phyloP scores from a whole-genome alignment of 2,329 filamentous ascomycete genomes.

The Cladosporium sp. region DNA sequence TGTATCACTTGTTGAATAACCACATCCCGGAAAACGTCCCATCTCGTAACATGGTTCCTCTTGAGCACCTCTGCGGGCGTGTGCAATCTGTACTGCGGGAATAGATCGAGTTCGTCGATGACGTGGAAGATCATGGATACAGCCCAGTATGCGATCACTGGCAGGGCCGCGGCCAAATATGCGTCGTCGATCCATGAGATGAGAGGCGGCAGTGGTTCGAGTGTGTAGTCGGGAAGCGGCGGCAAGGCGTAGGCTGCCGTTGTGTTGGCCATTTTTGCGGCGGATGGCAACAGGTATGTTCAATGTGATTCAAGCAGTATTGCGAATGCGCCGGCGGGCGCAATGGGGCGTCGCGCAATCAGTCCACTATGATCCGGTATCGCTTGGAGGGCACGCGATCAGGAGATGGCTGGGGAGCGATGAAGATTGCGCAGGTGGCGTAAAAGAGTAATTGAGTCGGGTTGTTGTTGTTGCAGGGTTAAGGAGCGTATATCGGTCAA shows the following conservation, averaged over 20 bases:
- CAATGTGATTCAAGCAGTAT: neutral
- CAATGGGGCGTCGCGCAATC: constrained; percentile 14
- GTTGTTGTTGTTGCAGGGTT: neutral
- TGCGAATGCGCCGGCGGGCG: constrained; percentile 13
- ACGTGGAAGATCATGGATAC: constrained; percentile 84
- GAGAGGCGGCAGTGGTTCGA: constrained; percentile 69
- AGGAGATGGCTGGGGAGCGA: constrained; percentile 20
- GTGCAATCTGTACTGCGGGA: constrained; percentile 88
- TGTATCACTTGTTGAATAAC: constrained; percentile 90
- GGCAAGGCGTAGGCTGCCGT: constrained; percentile 67
- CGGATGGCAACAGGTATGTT: constrained; percentile 7
- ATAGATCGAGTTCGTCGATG: constrained; percentile 81
- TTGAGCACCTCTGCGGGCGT: constrained; percentile 88
- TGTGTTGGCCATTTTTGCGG: constrained; percentile 32
- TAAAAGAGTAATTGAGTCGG: neutral
- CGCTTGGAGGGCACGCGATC: constrained; percentile 18
- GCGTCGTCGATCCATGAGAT: constrained; percentile 79
- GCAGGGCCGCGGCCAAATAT: constrained; percentile 71
- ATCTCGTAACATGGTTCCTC: constrained; percentile 81
- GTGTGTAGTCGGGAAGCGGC: constrained; percentile 78
- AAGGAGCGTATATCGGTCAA: constrained; percentile 19
- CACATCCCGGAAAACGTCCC: constrained; percentile 86
- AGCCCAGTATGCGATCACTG: constrained; percentile 84
- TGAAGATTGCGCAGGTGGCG: neutral
- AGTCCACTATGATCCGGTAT: constrained; percentile 18